Base-by-base conservation (phyloP, 2,329 filamentous ascomycete genomes). In the Albifimbria verrucaria region DNA sequence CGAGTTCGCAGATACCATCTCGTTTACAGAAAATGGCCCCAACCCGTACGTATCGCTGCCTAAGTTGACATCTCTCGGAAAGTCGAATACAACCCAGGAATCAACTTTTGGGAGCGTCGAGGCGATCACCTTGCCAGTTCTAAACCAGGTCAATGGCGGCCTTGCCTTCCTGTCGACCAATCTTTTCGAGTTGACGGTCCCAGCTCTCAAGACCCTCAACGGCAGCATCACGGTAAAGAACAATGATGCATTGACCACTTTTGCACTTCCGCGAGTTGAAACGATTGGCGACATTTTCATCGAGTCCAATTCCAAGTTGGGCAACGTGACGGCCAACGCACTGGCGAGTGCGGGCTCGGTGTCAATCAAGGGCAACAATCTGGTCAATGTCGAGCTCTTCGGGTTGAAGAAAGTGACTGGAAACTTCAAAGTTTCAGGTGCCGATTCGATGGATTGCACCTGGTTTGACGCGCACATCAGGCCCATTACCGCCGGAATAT, bases 381-480 rank as follows among this genome's bases (percentile, higher is more conserved):
- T 65, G 2, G 62, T 55, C 3, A 57, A 65, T 9, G 62, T 65
- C 11, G 63, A 65, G 41, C 65, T 65, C 41, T 65, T 65, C 20
- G 54, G 52, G 3, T 48, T 65, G 6, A 42, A 61, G 21, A 55
- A 65, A 26, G 63, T 65, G 7, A 60, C 59, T 1, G 63, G 63
- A 1, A 63, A 65, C 28, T 65, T 65, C 41, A 62, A 63, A 52
- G 53, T 65, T 2, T 20, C 24, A 1, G 63, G 63, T 7, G 55
- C 54, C 25, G 57, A 63, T 39, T 60, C 62, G 7, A 64, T 65
- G 62, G 63, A 65, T 24, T 65, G 63, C 49, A 64, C 61, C 51
- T 65, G 63, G 63, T 63, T 65, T n/a, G 62, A 65, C n/a, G 45
- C 52, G 4, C 63, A 65, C 21, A 48, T 65, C 32, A 54, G 62